Evolutionary conservation across 2,329 filamentous ascomycete species (phyloP).

Genomic region (Trichoderma sp.): DNA sequence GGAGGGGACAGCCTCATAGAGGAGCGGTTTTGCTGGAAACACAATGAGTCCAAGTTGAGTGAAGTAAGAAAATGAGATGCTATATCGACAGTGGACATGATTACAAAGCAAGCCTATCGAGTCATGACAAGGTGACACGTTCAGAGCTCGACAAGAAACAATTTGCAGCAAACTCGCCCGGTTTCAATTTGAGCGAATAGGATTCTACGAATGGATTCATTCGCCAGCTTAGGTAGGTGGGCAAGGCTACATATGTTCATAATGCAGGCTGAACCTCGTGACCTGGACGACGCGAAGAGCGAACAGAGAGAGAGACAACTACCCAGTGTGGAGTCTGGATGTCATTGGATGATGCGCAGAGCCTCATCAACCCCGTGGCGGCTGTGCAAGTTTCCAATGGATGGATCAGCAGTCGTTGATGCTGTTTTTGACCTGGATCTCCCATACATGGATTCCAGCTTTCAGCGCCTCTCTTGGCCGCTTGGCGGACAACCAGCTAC

Average conservation of each 20-base stretch:
- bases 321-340: neutral
- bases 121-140: neutral
- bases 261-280: neutral
- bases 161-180: neutral
- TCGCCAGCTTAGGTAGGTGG: neutral
- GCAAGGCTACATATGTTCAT: neutral
- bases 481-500: neutral
- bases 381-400: slow-evolving; percentile 20
- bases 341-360: slow-evolving; percentile 7
- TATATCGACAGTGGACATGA: neutral
- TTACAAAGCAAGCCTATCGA: slow-evolving; percentile 22
- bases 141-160: neutral
- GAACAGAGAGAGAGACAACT: neutral
- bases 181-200: neutral
- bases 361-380: slow-evolving; percentile 18
- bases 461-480: neutral
- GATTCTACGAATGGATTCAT: neutral
- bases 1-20: neutral
- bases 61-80: neutral
- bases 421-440: neutral
- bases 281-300: neutral
- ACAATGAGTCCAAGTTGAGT: neutral
- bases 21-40: neutral
- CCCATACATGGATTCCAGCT: neutral
- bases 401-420: neutral